These are phyloP conservation scores for Daphne laureola DNA, from an alignment of 441 rosid species.

Conservation along the genomic window DNA sequence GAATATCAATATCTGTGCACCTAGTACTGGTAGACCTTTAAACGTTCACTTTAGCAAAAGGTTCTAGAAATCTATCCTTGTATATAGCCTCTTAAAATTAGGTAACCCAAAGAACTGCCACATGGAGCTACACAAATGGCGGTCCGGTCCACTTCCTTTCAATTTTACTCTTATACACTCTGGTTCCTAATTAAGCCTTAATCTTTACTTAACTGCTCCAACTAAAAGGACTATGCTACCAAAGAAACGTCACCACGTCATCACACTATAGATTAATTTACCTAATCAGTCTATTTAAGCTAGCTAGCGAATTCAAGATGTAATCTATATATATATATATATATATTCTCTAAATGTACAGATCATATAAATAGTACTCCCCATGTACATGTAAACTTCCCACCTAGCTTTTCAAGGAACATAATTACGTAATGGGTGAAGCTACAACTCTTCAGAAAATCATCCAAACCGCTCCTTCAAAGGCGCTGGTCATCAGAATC, in stretches of 20 bases:
- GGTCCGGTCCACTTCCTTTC: constrained; percentile 7
- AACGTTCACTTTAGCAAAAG: too few relatives aligned
- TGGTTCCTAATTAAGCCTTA: constrained; percentile 6
- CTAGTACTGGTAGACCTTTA: too few relatives aligned
- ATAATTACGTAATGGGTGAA: constrained; percentile 34
- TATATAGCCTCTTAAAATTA: constrained; percentile 23
- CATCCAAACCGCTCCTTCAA: constrained; percentile 51
- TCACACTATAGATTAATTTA: too few relatives aligned
- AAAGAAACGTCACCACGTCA: too few relatives aligned
- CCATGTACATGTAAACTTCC: constrained; percentile 10
- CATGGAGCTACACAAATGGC: constrained; percentile 31
- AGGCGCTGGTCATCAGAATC: constrained; percentile 54
- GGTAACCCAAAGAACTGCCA: constrained; percentile 20
- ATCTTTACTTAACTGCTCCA: constrained; percentile 26
- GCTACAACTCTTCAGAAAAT: constrained; percentile 32
- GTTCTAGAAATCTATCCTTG: background rate
- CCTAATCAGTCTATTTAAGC: too few relatives aligned
- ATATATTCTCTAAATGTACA: too few relatives aligned
- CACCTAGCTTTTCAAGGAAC: constrained; percentile 2
- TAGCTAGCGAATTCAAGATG: too few relatives aligned
- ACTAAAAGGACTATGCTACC: background rate
- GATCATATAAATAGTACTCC: constrained; percentile 2
- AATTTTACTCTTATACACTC: constrained; percentile 22
- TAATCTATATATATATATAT: too few relatives aligned
- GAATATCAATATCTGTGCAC: too few relatives aligned